These are phyloP conservation scores for Penicillium verhagenii DNA, from an alignment of 495 filamentous ascomycete genomes.

Conservation along the genomic window DNA sequence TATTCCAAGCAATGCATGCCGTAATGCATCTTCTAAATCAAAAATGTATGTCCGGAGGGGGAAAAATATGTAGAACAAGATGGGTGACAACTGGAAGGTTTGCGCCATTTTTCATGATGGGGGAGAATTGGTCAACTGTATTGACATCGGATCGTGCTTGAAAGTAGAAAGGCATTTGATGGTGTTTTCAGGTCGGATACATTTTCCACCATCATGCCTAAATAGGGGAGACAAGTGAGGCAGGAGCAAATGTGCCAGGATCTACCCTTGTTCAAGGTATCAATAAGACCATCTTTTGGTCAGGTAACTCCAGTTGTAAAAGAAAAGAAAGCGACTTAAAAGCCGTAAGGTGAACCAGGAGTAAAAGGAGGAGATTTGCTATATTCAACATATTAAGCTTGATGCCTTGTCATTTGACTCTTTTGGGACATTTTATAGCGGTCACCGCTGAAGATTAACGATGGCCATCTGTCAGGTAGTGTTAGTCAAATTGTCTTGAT, in stretches of 20 bases:
- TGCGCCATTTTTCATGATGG: neutral
- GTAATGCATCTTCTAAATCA: slow-evolving; percentile 39
- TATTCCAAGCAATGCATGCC: slow-evolving; percentile 35
- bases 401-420: neutral
- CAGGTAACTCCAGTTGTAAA: neutral
- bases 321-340: neutral
- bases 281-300: slow-evolving; percentile 7
- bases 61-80: slow-evolving; percentile 20
- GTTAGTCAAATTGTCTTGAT: slow-evolving; percentile 5
- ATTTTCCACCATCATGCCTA: neutral
- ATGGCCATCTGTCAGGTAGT: slow-evolving; percentile 39
- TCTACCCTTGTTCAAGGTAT: neutral
- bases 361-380: neutral
- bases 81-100: neutral
- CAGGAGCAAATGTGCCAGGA: neutral
- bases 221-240: neutral
- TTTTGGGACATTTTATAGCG: neutral
- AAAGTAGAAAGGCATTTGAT: neutral
- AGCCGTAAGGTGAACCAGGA: neutral
- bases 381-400: neutral
- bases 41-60: slow-evolving; percentile 28
- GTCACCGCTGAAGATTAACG: slow-evolving; percentile 46
- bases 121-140: neutral
- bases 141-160: neutral
- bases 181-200: neutral